Base-by-base conservation (phyloP, 352 stramenopile genomes). In the Phytophthora aleatoria region DNA sequence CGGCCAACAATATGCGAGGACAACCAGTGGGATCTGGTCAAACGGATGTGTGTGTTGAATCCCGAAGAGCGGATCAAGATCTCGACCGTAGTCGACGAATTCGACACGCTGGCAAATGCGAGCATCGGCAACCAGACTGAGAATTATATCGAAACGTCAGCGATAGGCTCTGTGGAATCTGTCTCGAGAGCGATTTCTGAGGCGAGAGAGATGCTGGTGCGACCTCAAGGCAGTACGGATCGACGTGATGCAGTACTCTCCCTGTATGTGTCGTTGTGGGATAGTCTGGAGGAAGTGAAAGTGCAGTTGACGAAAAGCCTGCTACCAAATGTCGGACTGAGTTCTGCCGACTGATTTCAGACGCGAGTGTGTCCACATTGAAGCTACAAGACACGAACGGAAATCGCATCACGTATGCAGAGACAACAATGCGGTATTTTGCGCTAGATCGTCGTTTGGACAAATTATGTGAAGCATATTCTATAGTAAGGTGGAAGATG, bases 41-140 rank as follows among this genome's bases (percentile, higher is more conserved):
- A 16, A 6, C 35, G 35, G 47, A 57, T 63, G 56, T 63, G 56
- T 44, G 11, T 3, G 11, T 36, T 63, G 1, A 27, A 50, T 7
- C 45, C 45, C 3, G 6, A 41, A 4, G 12, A 50, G 4, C 55
- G 55, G 8, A 42, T 63, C 11, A 63, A 63, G 27, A 63, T 63
- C 3, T 63, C 56, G 26, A 57, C 35, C 11, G 56, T 63, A 10
- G 45, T 63, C 1, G 47, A 57, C 6, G 47, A 50, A 12, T 38
- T 57, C 3, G 30, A 5, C 5, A 57, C 10, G 30, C n/a, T 53
- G 16, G 39, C 8, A 16, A 31, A 12, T 15, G 13, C 2, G 12
- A 31, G 5, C 30, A 12, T 36, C 8, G 31, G 3, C 31, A 36
- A 36, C 9, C 28, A 50, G 28, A 41, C n/a, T 42, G 7, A 7